Conservation (phyloP, 2,329 filamentous ascomycete genomes). For the Anthostomella pinea region DNA sequence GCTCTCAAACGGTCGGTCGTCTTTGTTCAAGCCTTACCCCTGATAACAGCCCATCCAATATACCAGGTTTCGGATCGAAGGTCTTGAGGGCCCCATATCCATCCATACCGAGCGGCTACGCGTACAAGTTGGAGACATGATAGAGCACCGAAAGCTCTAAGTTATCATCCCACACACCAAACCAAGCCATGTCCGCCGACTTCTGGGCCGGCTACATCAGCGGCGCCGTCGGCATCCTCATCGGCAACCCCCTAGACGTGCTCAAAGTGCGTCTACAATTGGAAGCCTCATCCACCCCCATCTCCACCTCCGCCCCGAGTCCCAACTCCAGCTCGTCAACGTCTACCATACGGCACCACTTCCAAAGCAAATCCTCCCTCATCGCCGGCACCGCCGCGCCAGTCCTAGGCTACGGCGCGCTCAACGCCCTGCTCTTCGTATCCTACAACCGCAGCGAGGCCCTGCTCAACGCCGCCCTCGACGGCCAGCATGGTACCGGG, state of each 20-base stretch:
- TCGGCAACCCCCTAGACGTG: slow-evolving; percentile 82
- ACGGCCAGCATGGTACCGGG: slow-evolving; percentile 25
- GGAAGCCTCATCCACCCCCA: slow-evolving; percentile 24
- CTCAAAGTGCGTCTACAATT: slow-evolving; percentile 73
- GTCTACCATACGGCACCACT: slow-evolving; percentile 15
- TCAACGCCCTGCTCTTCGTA: slow-evolving; percentile 88
- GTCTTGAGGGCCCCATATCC: too few relatives aligned
- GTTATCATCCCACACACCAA: too few relatives aligned
- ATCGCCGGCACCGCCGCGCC: slow-evolving; percentile 75
- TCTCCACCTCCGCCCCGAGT: slow-evolving; percentile 22
- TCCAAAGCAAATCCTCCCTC: slow-evolving; percentile 38
- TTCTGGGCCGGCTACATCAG: slow-evolving; percentile 93
- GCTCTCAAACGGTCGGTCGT: too few relatives aligned
- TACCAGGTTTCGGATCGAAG: too few relatives aligned
- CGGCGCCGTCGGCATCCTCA: slow-evolving; percentile 79
- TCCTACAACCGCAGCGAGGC: slow-evolving; percentile 83
- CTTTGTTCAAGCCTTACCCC: too few relatives aligned
- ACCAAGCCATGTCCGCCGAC: slow-evolving; percentile 68
- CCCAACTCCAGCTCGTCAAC: background rate
- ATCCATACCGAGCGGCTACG: too few relatives aligned
- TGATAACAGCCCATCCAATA: too few relatives aligned
- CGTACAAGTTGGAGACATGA: too few relatives aligned
- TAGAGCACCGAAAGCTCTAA: too few relatives aligned
- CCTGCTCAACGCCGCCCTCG: slow-evolving; percentile 47
- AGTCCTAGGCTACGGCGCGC: slow-evolving; percentile 82